A percentile compares a stretch with the other conserved stretches of the same genome.
These are phyloP conservation scores for Sphaerulina vaccinii DNA, from an alignment of 2,329 filamentous ascomycete genomes.

Conservation along the genomic window DNA sequence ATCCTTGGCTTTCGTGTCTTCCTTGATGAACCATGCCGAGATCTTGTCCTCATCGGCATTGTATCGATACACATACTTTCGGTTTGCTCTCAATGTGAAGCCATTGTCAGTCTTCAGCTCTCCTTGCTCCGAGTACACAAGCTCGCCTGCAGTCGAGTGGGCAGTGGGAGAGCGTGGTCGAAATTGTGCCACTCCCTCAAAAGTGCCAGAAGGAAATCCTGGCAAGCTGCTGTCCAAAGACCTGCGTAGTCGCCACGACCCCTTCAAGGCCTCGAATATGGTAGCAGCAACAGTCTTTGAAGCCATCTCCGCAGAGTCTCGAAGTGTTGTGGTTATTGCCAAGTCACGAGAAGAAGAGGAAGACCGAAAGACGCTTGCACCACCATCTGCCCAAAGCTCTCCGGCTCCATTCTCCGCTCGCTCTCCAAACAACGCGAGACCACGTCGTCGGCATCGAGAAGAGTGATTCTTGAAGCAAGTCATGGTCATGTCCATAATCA, in stretches of 20 bases:
- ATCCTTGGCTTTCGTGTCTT: constrained; percentile 54
- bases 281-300: constrained; percentile 14
- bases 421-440: constrained; percentile 2
- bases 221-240: constrained; percentile 35
- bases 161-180: constrained; percentile 32
- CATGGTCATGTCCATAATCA: neutral
- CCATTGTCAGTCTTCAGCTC: constrained; percentile 40
- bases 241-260: constrained; percentile 37
- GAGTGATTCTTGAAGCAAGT: neutral
- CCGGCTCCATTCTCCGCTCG: constrained; percentile 1
- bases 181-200: constrained; percentile 39
- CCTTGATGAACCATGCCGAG: constrained; percentile 72
- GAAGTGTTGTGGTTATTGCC: neutral
- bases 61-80: constrained; percentile 74
- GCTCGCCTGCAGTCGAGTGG: constrained; percentile 31
- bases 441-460: neutral
- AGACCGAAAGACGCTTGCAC: neutral
- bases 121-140: constrained; percentile 39
- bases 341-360: neutral
- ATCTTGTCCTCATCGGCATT: constrained; percentile 61
- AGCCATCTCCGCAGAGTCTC: neutral
- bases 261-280: constrained; percentile 37
- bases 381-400: neutral
- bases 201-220: constrained; percentile 38
- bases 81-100: constrained; percentile 57